Conservation (phyloP, 2,329 filamentous ascomycete genomes). For the Beauveria australis region DNA sequence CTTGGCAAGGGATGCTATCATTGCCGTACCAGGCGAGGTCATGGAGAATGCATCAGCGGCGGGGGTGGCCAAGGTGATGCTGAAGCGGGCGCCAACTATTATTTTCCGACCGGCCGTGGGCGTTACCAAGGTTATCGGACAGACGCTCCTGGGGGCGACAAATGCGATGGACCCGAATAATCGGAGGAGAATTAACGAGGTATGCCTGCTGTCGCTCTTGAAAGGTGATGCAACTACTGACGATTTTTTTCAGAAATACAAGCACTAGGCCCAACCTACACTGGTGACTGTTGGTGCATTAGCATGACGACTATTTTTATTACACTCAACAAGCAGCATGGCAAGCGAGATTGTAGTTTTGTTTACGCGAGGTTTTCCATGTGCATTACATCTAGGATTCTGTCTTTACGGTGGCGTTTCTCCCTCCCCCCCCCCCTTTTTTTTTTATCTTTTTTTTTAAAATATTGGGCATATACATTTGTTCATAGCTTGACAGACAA, state of each 20-base stretch:
- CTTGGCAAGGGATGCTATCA: slow-evolving; percentile 80
- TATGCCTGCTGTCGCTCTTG: slow-evolving; percentile 38
- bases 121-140: slow-evolving; percentile 77
- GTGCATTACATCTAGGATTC: neutral
- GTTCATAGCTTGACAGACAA: neutral
- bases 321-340: neutral
- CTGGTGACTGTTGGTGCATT: neutral
- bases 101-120: slow-evolving; percentile 87
- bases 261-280: slow-evolving; percentile 1
- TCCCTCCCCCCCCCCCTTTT: no score
- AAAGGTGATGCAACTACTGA: neutral
- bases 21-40: slow-evolving; percentile 86
- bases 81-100: slow-evolving; percentile 81
- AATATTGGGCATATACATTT: neutral
- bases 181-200: slow-evolving; percentile 75
- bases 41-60: slow-evolving; percentile 78
- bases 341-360: slow-evolving; percentile 1
- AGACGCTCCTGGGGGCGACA: slow-evolving; percentile 83
- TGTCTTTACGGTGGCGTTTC: neutral
- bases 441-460: neutral
- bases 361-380: neutral
- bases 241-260: slow-evolving; percentile 9
- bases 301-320: neutral
- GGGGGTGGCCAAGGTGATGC: slow-evolving; percentile 70
- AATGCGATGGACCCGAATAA: slow-evolving; percentile 85